These are phyloP conservation scores for Nelumbo lutea DNA, from an alignment of 164 flowering plant genomes.

Conservation along the genomic window DNA sequence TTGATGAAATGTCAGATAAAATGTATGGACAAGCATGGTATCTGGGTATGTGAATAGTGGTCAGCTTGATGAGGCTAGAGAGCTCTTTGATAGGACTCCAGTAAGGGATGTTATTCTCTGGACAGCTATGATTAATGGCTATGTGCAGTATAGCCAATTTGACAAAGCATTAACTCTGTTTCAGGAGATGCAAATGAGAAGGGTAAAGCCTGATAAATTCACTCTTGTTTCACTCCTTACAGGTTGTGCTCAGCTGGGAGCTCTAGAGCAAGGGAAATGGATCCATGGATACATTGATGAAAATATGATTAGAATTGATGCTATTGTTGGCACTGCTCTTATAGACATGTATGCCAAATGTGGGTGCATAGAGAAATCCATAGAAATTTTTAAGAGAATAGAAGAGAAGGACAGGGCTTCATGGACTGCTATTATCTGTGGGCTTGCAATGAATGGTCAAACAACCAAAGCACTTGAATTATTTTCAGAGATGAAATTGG, in stretches of 20 bases:
- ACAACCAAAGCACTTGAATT: slow-evolving; percentile 24
- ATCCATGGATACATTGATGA: slow-evolving; percentile 25
- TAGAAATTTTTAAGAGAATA: slow-evolving; percentile 46
- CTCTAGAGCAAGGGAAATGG: too few relatives aligned
- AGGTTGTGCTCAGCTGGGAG: slow-evolving; percentile 60
- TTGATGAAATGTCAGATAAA: slow-evolving; percentile 19
- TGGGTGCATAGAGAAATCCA: slow-evolving; percentile 36
- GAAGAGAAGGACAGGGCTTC: slow-evolving; percentile 33
- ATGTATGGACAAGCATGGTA: slow-evolving; percentile 67
- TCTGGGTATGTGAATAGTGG: slow-evolving; percentile 63
- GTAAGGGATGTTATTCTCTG: slow-evolving; percentile 32
- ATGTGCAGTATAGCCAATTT: slow-evolving; percentile 58
- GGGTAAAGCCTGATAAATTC: slow-evolving; percentile 55
- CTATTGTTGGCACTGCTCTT: slow-evolving; percentile 36
- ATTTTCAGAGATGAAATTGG: too few relatives aligned
- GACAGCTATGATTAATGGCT: slow-evolving; percentile 56
- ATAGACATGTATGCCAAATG: too few relatives aligned
- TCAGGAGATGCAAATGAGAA: slow-evolving; percentile 50
- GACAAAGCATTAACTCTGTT: slow-evolving; percentile 67
- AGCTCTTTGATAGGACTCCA: slow-evolving; percentile 60
- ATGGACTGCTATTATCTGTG: slow-evolving; percentile 75
- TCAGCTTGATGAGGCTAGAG: slow-evolving; percentile 57
- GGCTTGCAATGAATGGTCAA: slow-evolving; percentile 71
- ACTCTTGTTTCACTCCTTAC: slow-evolving; percentile 64
- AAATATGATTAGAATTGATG: slow-evolving; percentile 37